Percentiles rank a stretch among this genome's conserved stretches.
Conservation (phyloP, 2,329 filamentous ascomycete species). For the Botrytis aclada region DNA sequence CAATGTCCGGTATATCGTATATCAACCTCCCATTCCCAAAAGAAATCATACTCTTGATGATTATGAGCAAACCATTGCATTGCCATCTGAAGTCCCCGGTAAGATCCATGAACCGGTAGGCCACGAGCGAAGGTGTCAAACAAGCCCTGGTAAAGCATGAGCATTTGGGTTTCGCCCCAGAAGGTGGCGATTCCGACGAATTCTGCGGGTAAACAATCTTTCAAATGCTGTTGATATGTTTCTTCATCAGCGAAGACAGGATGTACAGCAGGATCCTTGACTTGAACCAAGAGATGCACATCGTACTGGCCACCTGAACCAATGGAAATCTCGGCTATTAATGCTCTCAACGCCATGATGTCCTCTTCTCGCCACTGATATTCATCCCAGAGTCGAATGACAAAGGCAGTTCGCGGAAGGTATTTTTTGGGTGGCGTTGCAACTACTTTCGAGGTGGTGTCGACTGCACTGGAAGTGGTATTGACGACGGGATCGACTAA, state of each 20-base stretch:
- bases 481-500: background rate
- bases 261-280: constrained; percentile 73
- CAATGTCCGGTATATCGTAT: constrained; percentile 87
- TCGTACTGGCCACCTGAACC: constrained; percentile 85
- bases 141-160: constrained; percentile 81
- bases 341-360: constrained; percentile 74
- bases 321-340: constrained; percentile 78
- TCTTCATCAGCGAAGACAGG: constrained; percentile 76
- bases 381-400: constrained; percentile 79
- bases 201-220: constrained; percentile 71
- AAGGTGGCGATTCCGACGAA: constrained; percentile 86
- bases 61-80: constrained; percentile 88
- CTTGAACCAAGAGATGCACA: constrained; percentile 79
- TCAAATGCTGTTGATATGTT: constrained; percentile 63
- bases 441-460: constrained; percentile 14
- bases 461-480: background rate
- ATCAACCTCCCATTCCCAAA: constrained; percentile 97
- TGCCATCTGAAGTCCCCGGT: constrained; percentile 89
- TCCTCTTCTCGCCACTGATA: constrained; percentile 78
- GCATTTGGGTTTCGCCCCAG: constrained; percentile 94
- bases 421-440: constrained; percentile 29
- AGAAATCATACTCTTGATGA: constrained; percentile 85
- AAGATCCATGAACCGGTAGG: constrained; percentile 84
- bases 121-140: constrained; percentile 69
- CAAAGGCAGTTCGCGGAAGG: constrained; percentile 67